phyloP scores from a whole-genome alignment of 1,284 basidiomycete species.

The Abortiporus biennis region DNA sequence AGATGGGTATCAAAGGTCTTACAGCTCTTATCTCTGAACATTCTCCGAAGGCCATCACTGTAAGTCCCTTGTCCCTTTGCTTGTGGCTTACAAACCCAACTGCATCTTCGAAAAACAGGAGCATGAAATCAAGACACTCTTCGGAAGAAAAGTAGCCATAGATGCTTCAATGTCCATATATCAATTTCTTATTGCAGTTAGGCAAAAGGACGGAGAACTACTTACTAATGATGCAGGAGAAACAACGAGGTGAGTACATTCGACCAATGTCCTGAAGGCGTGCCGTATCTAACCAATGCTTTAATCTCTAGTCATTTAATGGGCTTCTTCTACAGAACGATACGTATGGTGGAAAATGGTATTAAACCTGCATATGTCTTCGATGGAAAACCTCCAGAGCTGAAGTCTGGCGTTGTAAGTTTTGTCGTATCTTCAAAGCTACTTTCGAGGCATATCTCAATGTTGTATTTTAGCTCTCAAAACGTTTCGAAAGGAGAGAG shows the following conservation, averaged over 20 bases:
- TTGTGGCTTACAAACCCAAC: background rate
- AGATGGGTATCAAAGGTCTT: constrained; percentile 89
- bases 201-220: constrained; percentile 95
- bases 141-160: constrained; percentile 97
- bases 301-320: constrained; percentile 83
- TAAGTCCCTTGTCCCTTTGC: constrained; percentile 13
- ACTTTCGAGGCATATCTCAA: background rate
- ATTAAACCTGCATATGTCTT: constrained; percentile 99
- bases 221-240: constrained; percentile 96
- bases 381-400: constrained; percentile 95
- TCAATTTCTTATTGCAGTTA: constrained; percentile 97
- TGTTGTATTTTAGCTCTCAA: constrained; percentile 61
- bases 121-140: constrained; percentile 94
- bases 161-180: constrained; percentile 96
- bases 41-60: constrained; percentile 79
- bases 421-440: constrained; percentile 4
- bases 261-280: no score
- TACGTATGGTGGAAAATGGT: constrained; percentile 98
- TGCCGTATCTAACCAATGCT: no score
- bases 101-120: constrained; percentile 38
- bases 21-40: constrained; percentile 87
- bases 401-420: constrained; percentile 94
- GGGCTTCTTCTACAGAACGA: constrained; percentile 97
- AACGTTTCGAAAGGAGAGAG: constrained; percentile 87
- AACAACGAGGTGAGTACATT: constrained; percentile 65